Conservation (phyloP, 352 stramenopile species). For the Pythium oligandrum region DNA sequence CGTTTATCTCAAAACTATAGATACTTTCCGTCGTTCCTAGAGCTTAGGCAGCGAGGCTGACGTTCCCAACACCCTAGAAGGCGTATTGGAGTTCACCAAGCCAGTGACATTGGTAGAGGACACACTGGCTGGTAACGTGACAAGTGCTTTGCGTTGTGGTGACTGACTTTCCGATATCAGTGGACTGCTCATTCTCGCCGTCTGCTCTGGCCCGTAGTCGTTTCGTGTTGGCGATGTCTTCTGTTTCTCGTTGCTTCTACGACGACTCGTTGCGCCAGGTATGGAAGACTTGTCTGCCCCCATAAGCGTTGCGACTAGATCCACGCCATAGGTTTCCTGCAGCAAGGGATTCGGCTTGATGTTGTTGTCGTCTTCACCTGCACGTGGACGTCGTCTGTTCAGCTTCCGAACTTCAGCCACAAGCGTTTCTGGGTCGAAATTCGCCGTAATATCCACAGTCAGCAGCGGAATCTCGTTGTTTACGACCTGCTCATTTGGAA, state of each 20-base stretch:
- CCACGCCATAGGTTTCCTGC: constrained; percentile 58
- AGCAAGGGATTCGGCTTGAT: constrained; percentile 14
- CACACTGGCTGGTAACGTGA: too few species aligned
- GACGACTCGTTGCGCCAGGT: background rate
- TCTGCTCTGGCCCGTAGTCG: background rate
- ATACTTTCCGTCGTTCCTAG: too few species aligned
- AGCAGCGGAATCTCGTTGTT: constrained; percentile 21
- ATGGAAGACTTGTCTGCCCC: constrained; percentile 3
- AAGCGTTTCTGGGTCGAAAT: constrained; percentile 36
- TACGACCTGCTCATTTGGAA: constrained; percentile 15
- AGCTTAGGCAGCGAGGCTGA: too few species aligned
- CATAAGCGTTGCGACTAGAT: constrained; percentile 44
- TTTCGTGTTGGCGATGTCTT: background rate
- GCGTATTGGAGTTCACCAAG: too few species aligned
- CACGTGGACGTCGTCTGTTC: too few species aligned
- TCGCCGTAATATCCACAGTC: constrained; percentile 44
- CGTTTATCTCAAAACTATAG: too few species aligned
- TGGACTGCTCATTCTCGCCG: background rate
- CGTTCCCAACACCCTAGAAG: too few species aligned
- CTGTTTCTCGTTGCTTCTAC: constrained; percentile 3
- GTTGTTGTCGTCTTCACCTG: too few species aligned
- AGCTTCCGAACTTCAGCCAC: constrained; percentile 15
- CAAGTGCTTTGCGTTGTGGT: too few species aligned
- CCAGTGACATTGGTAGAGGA: too few species aligned
- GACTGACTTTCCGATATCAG: too few species aligned